Base-by-base conservation (phyloP, 257 asterid genomes). In the Thymus quinquecostatus region DNA sequence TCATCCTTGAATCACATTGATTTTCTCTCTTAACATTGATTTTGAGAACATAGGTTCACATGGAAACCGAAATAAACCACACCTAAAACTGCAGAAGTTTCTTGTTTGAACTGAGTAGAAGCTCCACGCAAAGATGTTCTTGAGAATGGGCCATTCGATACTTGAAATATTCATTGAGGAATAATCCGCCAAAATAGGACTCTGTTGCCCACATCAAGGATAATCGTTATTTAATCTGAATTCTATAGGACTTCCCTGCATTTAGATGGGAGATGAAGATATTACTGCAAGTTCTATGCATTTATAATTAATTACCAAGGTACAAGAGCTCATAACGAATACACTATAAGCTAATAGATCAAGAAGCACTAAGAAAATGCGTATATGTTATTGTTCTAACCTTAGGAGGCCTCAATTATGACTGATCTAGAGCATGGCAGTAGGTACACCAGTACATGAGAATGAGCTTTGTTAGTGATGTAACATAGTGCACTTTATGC, bases 171-270 rank as follows among this genome's bases (percentile, higher is more conserved):
- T 21, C 21, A 21, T n/a, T 36, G 1, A 2, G 4, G 40, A 2
- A 2, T 38, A 38, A 1, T 38, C 41, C 8, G 1, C 41, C 3
- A 38, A 38, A 38, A 38, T 38, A 2, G 40, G 41, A 38, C 41
- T 38, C 8, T 38, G 41, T 38, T 38, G 41, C 41, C 41, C 41
- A 38, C 41, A 38, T 30, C 54, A 33, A 33, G 43, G 36, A 53
- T 41, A 38, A 50, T 43, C 56, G 40, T 43, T 38, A 21, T 40
- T 4, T 51, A 64, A 72, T 72, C 27, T 50, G 69, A 71, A 38
- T 49, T 28, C 33, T 13, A 14, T 5, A 36, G 44, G 44, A 21
- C 45, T 47, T 65, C 40, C 36, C 44, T 14, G 29, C 70, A 67
- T 3, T 11, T 33, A 50, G 14, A 43, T 36, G 3, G 3, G 12